Conservation (phyloP, 2,329 filamentous ascomycete species). For the Pseudogymnoascus sp. region DNA sequence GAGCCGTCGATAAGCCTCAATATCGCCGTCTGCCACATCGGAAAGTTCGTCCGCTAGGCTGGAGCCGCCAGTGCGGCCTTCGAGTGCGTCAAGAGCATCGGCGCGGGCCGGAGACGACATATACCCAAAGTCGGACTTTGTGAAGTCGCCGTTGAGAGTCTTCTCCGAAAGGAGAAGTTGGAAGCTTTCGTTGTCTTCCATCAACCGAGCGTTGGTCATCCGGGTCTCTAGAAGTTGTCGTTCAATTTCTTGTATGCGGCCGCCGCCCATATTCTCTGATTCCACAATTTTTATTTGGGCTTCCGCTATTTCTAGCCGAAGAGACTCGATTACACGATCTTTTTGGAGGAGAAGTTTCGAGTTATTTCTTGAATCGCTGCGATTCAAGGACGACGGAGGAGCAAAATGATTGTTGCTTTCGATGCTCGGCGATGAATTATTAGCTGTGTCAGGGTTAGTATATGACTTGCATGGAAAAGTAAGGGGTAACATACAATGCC, state of each 20-base stretch:
- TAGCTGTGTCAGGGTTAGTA: conserved; percentile 22
- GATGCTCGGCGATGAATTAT: conserved; percentile 56
- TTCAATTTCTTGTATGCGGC: conserved; percentile 82
- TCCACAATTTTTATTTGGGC: conserved; percentile 93
- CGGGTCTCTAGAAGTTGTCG: conserved; percentile 81
- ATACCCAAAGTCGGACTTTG: conserved; percentile 71
- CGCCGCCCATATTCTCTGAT: conserved; percentile 85
- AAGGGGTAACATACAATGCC: conserved; percentile 42
- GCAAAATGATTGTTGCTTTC: conserved; percentile 70
- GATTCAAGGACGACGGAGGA: conserved; percentile 72
- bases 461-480: neutral
- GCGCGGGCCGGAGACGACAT: conserved; percentile 50
- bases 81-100: conserved; percentile 55
- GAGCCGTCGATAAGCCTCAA: conserved; percentile 54
- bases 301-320: conserved; percentile 87
- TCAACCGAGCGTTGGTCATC: conserved; percentile 89
- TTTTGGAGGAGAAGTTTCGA: conserved; percentile 89
- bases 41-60: conserved; percentile 85
- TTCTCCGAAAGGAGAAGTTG: conserved; percentile 90
- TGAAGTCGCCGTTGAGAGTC: conserved; percentile 89
- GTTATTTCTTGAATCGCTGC: conserved; percentile 82
- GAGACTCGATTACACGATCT: conserved; percentile 88
- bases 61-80: conserved; percentile 44
- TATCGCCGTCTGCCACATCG: conserved; percentile 54
- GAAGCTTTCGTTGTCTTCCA: conserved; percentile 99